Conservation (phyloP, 1,284 basidiomycete species). For the Cryptococcus depauperatus region DNA sequence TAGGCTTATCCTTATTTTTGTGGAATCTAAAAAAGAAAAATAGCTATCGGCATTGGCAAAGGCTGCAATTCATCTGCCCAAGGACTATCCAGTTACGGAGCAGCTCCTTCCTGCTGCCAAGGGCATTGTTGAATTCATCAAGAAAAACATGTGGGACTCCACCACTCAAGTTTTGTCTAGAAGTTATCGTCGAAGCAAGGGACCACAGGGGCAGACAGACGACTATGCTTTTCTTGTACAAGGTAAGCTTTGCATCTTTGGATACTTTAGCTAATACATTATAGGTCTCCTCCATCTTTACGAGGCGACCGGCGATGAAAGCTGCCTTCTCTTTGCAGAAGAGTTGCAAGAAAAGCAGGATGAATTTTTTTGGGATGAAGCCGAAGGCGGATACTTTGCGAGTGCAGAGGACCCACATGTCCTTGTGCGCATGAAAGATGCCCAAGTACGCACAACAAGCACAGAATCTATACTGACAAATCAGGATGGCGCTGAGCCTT, state of each 20-base stretch:
- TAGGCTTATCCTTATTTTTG: conserved; percentile 15
- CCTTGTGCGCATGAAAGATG: conserved; percentile 47
- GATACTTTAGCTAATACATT: conserved; percentile 2
- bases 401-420: conserved; percentile 46
- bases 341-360: conserved; percentile 47
- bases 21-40: neutral
- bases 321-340: conserved; percentile 41
- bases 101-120: conserved; percentile 17
- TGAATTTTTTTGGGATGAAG: conserved; percentile 46
- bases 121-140: conserved; percentile 24
- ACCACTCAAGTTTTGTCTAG: conserved; percentile 17
- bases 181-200: conserved; percentile 36
- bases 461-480: conserved; percentile 1
- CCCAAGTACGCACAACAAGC: conserved; percentile 19
- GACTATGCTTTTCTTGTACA: conserved; percentile 39
- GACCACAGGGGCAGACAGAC: conserved; percentile 36
- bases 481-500: conserved; percentile 49
- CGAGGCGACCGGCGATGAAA: conserved; percentile 44
- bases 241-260: conserved; percentile 5
- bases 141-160: conserved; percentile 24
- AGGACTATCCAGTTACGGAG: conserved; percentile 15
- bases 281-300: conserved; percentile 45
- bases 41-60: conserved; percentile 29
- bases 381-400: conserved; percentile 47
- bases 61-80: conserved; percentile 16